Evolutionary conservation across 2,329 filamentous ascomycete species (phyloP), one percentile per base, ranked within the genome.

Genomic region (Byssothecium circinans): DNA sequence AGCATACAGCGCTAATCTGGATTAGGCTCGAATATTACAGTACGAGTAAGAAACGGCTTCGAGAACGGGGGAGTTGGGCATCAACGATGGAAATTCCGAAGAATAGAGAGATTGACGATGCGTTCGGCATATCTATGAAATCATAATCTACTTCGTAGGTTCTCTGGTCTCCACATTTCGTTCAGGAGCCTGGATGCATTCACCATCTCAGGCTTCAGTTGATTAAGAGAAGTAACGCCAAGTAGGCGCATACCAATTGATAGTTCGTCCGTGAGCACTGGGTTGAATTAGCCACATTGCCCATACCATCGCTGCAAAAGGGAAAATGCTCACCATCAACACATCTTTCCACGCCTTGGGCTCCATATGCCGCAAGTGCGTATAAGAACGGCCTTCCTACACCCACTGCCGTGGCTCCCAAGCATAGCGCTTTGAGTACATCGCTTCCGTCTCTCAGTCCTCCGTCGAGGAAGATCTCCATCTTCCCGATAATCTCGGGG

Each of bases 191-290:
- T 58, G n/a, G 50, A 60, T 4, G 65, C 56, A 50, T 86, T 84
- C 19, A 87, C 67, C 62, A 85, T 71, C 0, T 83, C 82, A 1
- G 83, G 82, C 53, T 84, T 79, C 4, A 83, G 75, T 60, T 85
- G 76, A 43, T 80, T 75, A 8, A 87, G 68, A 51, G 80, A 77
- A 1, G 81, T 85, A 27, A 87, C 75, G 2, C 85, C 85, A 47
- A 84, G 80, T 64, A 86, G 76, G 20, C 80, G 78, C 84, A 87
- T 87, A 2, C 83, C 82, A 2, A 81, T 85, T 55, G 84, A 79
- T 3, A 87, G 65, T 62, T 88, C 84, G 50, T 87, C 84, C 22
- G 68, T 64, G 34, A 77, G 58, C 20, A 77, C 71, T 70, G 19
- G 15, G 10, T 20, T 14, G 39, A 8, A n/a, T 57, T 36, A 64